Base-by-base conservation (phyloP, 768 basidiomycete genomes). In the Tylopilus subfusipes region DNA sequence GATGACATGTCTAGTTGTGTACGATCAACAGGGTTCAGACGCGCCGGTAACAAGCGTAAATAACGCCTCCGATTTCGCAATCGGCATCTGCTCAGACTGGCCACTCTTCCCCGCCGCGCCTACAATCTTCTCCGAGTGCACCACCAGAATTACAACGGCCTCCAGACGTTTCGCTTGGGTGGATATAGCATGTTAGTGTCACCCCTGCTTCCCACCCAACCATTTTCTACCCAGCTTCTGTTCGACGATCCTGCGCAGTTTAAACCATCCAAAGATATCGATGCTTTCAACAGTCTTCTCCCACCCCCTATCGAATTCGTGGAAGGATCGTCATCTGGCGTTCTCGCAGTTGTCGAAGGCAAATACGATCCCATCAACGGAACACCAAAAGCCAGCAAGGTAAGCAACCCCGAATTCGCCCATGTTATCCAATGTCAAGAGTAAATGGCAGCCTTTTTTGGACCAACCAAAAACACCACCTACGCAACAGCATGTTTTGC, bases 281-380 rank as follows among this genome's bases (percentile, higher is more conserved):
- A 88, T 55, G 75, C 84, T 4, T 90, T 90, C 76, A 89, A 87
- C 60, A 86, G 76, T 59, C 77, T 89, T n/a, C 80, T 89, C 34
- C 86, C 86, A 5, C 86, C 87, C n/a, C 82, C 85, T 18, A 78
- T 92, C 55, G 90, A 92, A 68, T 92, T 92, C 50, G 74, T 91
- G 48, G 90, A 92, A 67, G 90, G 90, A 21, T 91, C 90, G 4
- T 91, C 90, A 14, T 83, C 88, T 42, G 88, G 88, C 3, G 73
- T 83, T 14, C 72, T 90, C 31, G 85, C 84, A 42, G 78, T 88
- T 6, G 80, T 81, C 24, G 86, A 88, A 61, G 83, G 84, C 40
- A 90, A 85, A 68, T 93, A 91, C 66, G 82, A 88, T 58, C 86
- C 90, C 25, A 90, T 93, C 67, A 93, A 92, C 59, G 81, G 75